Base-by-base conservation (phyloP, 2,329 filamentous ascomycete genomes). In the Cladosporium velox region DNA sequence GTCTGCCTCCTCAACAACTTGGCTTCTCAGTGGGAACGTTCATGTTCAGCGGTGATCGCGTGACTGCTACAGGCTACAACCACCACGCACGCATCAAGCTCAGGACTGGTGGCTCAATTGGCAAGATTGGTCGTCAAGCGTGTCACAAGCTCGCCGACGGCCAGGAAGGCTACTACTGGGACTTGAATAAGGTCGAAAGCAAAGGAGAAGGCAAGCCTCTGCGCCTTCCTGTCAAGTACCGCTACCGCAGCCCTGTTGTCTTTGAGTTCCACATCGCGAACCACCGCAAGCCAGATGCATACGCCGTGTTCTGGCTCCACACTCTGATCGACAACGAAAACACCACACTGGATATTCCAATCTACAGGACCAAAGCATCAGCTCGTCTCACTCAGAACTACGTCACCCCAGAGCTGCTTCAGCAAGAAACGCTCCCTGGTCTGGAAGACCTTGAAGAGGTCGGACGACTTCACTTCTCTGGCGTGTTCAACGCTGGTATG, bases 11-110 rank as follows among this genome's bases (percentile, higher is more conserved):
- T 0, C 82, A 88, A 49, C 90, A 97, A 78, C 85, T 97, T 4
- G 93, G 94, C 11, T 98, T 94, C 91, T 92, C 97, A 67, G 91
- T 98, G 52, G 95, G 95, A 41, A 97, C 94, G 0, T 97, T 98
- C 74, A 90, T 97, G 74, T 96, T 98, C 75, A 80, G 86, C 0
- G 92, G 90, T 0, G 85, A 92, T 59, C 85, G 83, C 18, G 88
- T 98, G 57, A 84, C 85, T 0, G 87, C 90, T 0, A 79, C 84
- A 15, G 84, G 84, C 58, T 93, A 90, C 72, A 81, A 83, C 1
- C 85, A 87, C 5, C 78, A 84, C 47, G 80, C 87, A 52, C 93
- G 92, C 78, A 81, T 98, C 52, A 88, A 87, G 72, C 78, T 96
- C 71, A 86, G 93, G 41, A 98, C 94, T 10, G 93, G 93, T 63